Evolutionary conservation across 805 yeast species (phyloP).

Genomic region (Candida arabinofermentans): DNA sequence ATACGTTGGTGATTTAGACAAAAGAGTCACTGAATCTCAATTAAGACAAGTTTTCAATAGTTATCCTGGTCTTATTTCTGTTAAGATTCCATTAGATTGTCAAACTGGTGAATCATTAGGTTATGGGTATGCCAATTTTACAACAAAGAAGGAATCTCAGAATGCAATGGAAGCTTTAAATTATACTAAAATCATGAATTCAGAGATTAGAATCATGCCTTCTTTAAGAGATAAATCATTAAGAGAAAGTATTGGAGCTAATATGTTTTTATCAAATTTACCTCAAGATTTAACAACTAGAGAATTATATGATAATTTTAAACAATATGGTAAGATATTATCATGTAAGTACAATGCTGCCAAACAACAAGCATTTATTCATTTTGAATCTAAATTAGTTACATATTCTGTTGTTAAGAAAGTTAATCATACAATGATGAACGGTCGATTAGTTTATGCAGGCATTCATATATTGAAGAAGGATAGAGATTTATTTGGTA

Average conservation of each 20-base stretch:
- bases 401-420: conserved; percentile 34
- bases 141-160: conserved; percentile 45
- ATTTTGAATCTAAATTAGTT: conserved; percentile 34
- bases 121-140: conserved; percentile 70
- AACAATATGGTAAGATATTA: conserved; percentile 24
- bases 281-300: conserved; percentile 33
- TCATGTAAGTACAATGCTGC: conserved; percentile 28
- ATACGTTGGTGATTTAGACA: conserved; percentile 62
- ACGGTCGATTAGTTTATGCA: conserved; percentile 22
- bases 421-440: conserved; percentile 20
- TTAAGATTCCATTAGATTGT: conserved; percentile 57
- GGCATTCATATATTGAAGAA: conserved; percentile 28
- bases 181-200: conserved; percentile 36
- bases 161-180: conserved; percentile 56
- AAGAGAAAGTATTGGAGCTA: conserved; percentile 43
- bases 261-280: conserved; percentile 46
- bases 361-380: conserved; percentile 35
- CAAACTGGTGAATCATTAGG: conserved; percentile 56
- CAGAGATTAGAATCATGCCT: conserved; percentile 54
- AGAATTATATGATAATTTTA: conserved; percentile 26
- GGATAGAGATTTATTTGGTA: conserved; percentile 24
- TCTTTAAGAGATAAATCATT: conserved; percentile 41
- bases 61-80: conserved; percentile 47
- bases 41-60: conserved; percentile 41
- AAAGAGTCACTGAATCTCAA: conserved; percentile 43